Evolutionary conservation across 768 basidiomycete species (phyloP).

Genomic region (Trametopsis cervina): DNA sequence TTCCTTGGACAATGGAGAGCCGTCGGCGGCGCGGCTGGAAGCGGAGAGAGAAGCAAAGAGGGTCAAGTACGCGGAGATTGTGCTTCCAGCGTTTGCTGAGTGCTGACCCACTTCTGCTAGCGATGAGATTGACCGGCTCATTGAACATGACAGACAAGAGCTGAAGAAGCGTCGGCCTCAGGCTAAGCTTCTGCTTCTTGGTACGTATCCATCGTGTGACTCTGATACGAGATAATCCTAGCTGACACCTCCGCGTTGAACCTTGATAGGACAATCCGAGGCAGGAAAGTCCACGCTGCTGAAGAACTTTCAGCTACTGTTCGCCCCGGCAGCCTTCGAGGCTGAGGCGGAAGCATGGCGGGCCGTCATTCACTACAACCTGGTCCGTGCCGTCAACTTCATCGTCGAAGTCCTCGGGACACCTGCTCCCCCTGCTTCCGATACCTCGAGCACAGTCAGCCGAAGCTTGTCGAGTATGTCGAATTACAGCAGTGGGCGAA

Average conservation of each 20-base stretch:
- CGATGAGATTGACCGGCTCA: constrained; percentile 12
- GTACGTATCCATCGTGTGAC: constrained; percentile 27
- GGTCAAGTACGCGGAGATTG: constrained; percentile 3
- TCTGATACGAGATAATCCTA: not conserved
- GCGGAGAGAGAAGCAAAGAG: constrained; percentile 12
- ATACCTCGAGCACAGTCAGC: constrained; percentile 1
- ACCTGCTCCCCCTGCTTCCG: not conserved
- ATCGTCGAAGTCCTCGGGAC: constrained; percentile 35
- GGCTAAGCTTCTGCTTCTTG: constrained; percentile 50
- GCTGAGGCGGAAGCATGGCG: constrained; percentile 56
- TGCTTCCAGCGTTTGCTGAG: not conserved
- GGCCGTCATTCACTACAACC: constrained; percentile 61
- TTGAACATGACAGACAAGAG: constrained; percentile 14
- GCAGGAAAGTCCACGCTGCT: constrained; percentile 63
- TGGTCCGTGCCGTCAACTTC: constrained; percentile 46
- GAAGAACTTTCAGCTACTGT: constrained; percentile 60
- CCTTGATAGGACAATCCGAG: constrained; percentile 56
- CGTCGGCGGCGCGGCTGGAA: not conserved
- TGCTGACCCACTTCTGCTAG: not conserved
- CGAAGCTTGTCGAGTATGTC: constrained; percentile 11
- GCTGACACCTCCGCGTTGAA: no score
- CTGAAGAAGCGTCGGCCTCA: constrained; percentile 31
- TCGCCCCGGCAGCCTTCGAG: constrained; percentile 51
- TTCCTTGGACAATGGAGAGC: not conserved
- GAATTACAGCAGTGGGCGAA: constrained; percentile 11